Base-by-base conservation (phyloP, 495 filamentous ascomycete species). In the Trypethelium eluteriae region DNA sequence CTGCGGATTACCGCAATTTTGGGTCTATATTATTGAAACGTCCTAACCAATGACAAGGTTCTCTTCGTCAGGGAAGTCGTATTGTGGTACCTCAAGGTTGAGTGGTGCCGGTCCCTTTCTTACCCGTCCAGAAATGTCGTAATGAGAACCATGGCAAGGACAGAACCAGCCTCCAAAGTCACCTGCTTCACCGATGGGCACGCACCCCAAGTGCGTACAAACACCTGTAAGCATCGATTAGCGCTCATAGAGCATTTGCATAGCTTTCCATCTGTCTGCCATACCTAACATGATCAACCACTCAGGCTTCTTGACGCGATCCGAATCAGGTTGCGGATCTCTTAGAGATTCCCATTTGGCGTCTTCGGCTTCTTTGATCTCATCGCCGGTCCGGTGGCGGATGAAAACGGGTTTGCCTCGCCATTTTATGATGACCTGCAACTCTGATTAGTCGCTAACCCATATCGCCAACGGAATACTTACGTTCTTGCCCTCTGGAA, bases 91-190 rank as follows among this genome's bases (percentile, higher is more conserved):
- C 85, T 96, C 94, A 73, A 99, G 84, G 84, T 99, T 99, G 74
- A 98, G 84, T 69, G 94, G 94, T 64, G 94, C 94, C 62, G 94
- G 94, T 34, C 94, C 94, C 84, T 89, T 96, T 79, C 94, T 86
- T 81, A 93, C 88, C 77, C 94, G 91, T 76, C 94, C 94, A 68
- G 91, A 96, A 80, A 99, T 96, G 80, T 99, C 94, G 85, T 99
- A 99, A 83, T 99, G 94, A 66, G 92, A 96, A 76, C 94, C 94
- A 85, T 99, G 94, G 88, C 94, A 99, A 68, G 94, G 94, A 83
- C 94, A 99, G 88, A 99, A 99, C 94, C 94, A 99, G 74, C 94
- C 94, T 74, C 94, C 94, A 77, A 82, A 99, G 78, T 99, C 95
- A 76, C 94, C 94, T 68, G 94, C 89, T 83, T 99, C 94, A 76